Percentiles rank a stretch among this genome's conserved stretches.
Evolutionary conservation across 1,139 yeast genomes (phyloP).

Genomic region (Yamadazyma oceani): DNA sequence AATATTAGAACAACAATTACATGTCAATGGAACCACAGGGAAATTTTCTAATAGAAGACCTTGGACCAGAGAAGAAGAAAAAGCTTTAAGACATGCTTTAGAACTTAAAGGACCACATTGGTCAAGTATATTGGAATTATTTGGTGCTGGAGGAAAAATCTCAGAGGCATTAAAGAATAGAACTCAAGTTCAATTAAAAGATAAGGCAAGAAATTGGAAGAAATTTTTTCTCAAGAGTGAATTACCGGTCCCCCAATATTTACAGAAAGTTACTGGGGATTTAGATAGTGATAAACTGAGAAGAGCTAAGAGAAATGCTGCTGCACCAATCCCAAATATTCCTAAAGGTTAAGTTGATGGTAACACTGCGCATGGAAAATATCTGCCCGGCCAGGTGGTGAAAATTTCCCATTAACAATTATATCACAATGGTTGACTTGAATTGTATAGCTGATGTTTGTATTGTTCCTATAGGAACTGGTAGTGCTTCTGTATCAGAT

Average conservation of each 20-base stretch:
- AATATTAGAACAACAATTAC: slow-evolving; percentile 47
- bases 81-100: slow-evolving; percentile 77
- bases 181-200: slow-evolving; percentile 88
- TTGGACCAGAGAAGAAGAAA: slow-evolving; percentile 91
- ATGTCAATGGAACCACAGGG: slow-evolving; percentile 30
- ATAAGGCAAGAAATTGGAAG: slow-evolving; percentile 94
- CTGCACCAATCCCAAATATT: slow-evolving; percentile 37
- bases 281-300: slow-evolving; percentile 54
- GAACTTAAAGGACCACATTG: slow-evolving; percentile 89
- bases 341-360: slow-evolving; percentile 5
- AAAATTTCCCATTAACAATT: neutral
- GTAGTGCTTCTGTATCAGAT: slow-evolving; percentile 73
- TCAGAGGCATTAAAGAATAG: slow-evolving; percentile 83
- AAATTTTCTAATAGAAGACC: slow-evolving; percentile 51
- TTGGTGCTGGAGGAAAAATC: slow-evolving; percentile 89
- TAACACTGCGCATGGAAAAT: no score
- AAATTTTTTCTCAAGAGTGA: slow-evolving; percentile 75
- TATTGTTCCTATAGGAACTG: slow-evolving; percentile 85
- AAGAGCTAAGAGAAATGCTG: slow-evolving; percentile 40
- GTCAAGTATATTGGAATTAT: slow-evolving; percentile 82
- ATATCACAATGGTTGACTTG: slow-evolving; percentile 40
- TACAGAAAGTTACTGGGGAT: slow-evolving; percentile 85
- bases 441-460: slow-evolving; percentile 82
- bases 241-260: slow-evolving; percentile 72
- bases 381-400: no score